phyloP scores from a whole-genome alignment of 2,329 filamentous ascomycete genomes.

The Aciculosporium take region DNA sequence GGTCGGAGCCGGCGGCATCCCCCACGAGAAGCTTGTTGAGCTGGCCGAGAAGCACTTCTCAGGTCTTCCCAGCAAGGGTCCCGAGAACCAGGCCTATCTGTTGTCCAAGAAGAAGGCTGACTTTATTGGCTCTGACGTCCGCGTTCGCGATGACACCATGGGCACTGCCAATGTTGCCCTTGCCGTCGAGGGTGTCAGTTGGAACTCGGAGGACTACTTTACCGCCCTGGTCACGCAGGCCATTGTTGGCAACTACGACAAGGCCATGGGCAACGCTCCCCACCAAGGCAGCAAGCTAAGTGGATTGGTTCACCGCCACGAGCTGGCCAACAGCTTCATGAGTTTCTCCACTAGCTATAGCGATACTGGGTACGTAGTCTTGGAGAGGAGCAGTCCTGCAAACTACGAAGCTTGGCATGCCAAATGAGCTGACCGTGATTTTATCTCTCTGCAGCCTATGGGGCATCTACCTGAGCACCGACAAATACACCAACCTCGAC shows the following conservation, averaged over 20 bases:
- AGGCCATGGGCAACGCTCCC: constrained; percentile 91
- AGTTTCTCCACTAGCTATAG: constrained; percentile 99
- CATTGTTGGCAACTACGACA: constrained; percentile 99
- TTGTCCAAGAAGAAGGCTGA: constrained; percentile 79
- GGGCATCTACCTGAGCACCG: constrained; percentile 97
- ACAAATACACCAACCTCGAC: constrained; percentile 75
- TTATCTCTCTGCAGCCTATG: constrained; percentile 54
- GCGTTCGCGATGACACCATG: constrained; percentile 91
- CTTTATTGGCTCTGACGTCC: constrained; percentile 91
- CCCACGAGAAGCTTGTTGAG: constrained; percentile 86
- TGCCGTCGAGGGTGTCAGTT: constrained; percentile 97
- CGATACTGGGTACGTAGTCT: constrained; percentile 71
- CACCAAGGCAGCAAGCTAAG: constrained; percentile 98
- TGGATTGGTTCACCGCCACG: constrained; percentile 83
- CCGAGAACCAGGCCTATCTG: constrained; percentile 59
- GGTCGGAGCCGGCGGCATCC: constrained; percentile 84
- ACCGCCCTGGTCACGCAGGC: constrained; percentile 94
- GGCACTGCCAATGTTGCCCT: constrained; percentile 95
- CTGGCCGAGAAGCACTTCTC: constrained; percentile 95
- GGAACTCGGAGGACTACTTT: constrained; percentile 99
- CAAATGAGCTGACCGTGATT: background rate
- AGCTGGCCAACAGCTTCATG: constrained; percentile 99
- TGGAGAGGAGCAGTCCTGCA: too few species aligned
- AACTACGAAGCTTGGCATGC: background rate
- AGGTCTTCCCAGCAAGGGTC: constrained; percentile 58